These are phyloP conservation scores for Sicyos edulis DNA, from an alignment of 306 rosid species.

Conservation along the genomic window DNA sequence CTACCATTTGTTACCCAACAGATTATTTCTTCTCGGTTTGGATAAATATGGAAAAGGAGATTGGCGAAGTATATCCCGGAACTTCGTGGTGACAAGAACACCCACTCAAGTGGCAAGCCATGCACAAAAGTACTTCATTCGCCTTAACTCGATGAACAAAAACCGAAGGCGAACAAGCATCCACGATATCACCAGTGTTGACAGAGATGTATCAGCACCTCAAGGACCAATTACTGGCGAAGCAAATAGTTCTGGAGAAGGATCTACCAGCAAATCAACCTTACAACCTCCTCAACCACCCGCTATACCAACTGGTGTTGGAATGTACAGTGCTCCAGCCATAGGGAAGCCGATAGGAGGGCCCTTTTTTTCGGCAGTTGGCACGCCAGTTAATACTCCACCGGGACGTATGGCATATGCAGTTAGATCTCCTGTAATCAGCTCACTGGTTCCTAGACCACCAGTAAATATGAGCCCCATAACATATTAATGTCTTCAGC, in stretches of 20 bases:
- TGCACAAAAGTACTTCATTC: constrained; percentile 89
- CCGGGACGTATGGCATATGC: constrained; percentile 64
- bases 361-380: constrained; percentile 73
- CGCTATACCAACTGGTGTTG: constrained; percentile 41
- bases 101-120: constrained; percentile 97
- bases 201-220: constrained; percentile 56
- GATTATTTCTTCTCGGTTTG: constrained; percentile 89
- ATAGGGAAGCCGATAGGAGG: constrained; percentile 84
- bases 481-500: constrained; percentile 63
- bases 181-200: constrained; percentile 76
- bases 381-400: constrained; percentile 69
- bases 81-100: constrained; percentile 84
- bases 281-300: constrained; percentile 47
- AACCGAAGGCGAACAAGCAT: constrained; percentile 91
- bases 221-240: constrained; percentile 87
- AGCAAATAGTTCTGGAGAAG: constrained; percentile 47
- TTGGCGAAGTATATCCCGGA: constrained; percentile 87
- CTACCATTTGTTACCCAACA: constrained; percentile 24
- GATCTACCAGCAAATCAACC: constrained; percentile 38
- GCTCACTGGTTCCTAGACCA: constrained; percentile 63
- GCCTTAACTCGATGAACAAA: constrained; percentile 86
- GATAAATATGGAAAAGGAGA: constrained; percentile 89
- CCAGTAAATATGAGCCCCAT: constrained; percentile 63
- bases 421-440: constrained; percentile 54
- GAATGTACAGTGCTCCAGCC: constrained; percentile 59